A percentile compares a stretch with the other conserved stretches of the same genome.
These are phyloP conservation scores for Botrytis tulipae DNA, from an alignment of 2,329 filamentous ascomycete genomes.

Conservation along the genomic window DNA sequence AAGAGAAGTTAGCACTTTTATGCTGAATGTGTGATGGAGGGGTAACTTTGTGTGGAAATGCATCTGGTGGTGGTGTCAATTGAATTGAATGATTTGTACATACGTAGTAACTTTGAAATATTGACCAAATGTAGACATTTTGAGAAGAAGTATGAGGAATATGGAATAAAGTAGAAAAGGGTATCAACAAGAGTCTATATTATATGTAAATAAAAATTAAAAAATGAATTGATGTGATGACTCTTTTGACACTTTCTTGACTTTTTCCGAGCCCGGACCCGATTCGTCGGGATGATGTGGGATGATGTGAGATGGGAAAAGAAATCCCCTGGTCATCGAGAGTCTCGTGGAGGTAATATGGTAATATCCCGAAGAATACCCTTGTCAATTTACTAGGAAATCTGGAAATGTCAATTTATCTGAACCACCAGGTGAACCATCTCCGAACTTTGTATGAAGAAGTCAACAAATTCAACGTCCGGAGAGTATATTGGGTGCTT, in stretches of 20 bases:
- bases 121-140: slow-evolving; percentile 84
- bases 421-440: neutral
- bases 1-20: slow-evolving; percentile 19
- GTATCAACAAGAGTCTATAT: neutral
- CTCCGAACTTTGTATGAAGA: neutral
- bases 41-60: neutral
- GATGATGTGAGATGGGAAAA: slow-evolving; percentile 7
- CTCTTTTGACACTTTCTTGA: slow-evolving; percentile 26
- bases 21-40: neutral
- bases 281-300: slow-evolving; percentile 12
- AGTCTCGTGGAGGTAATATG: neutral
- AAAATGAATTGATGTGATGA: slow-evolving; percentile 26
- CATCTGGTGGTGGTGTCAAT: neutral
- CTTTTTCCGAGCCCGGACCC: slow-evolving; percentile 30
- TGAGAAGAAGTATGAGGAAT: slow-evolving; percentile 15
- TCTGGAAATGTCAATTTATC: neutral
- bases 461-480: neutral
- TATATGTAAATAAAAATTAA: neutral
- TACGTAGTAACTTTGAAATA: slow-evolving; percentile 78
- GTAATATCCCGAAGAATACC: neutral
- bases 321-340: neutral
- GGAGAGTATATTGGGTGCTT: neutral
- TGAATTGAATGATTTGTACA: slow-evolving; percentile 23
- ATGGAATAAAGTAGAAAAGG: slow-evolving; percentile 9
- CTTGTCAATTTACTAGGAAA: neutral